These are phyloP conservation scores for Davidsoniella eucalypti DNA, from an alignment of 2,329 filamentous ascomycete species.

Conservation along the genomic window DNA sequence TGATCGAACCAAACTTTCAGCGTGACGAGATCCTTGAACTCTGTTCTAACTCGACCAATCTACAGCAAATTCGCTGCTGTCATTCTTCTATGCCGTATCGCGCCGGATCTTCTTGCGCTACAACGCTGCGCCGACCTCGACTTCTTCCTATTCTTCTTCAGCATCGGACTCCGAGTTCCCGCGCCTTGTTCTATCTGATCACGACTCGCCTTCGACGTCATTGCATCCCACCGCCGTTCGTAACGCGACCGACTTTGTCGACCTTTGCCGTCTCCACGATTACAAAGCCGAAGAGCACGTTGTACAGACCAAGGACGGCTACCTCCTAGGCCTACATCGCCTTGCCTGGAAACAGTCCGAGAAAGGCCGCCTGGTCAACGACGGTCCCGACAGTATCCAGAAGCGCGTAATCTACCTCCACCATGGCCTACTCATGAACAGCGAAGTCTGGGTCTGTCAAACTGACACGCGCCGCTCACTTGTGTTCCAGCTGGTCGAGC, in stretches of 20 bases:
- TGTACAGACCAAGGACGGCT: slow-evolving; percentile 86
- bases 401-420: slow-evolving; percentile 90
- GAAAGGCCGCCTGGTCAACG: slow-evolving; percentile 62
- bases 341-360: slow-evolving; percentile 71
- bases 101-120: slow-evolving; percentile 61
- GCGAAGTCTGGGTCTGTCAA: slow-evolving; percentile 91
- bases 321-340: slow-evolving; percentile 76
- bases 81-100: slow-evolving; percentile 67
- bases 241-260: slow-evolving; percentile 78
- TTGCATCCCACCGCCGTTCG: slow-evolving; percentile 54
- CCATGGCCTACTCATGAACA: slow-evolving; percentile 95
- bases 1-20: background rate
- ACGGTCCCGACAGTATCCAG: slow-evolving; percentile 45
- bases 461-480: slow-evolving; percentile 75
- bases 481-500: slow-evolving; percentile 76
- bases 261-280: slow-evolving; percentile 80
- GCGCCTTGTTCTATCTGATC: background rate
- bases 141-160: background rate
- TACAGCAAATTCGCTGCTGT: slow-evolving; percentile 60
- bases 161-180: slow-evolving; percentile 27
- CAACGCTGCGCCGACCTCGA: background rate
- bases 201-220: slow-evolving; percentile 32
- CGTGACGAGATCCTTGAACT: background rate
- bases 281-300: slow-evolving; percentile 95
- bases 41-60: background rate